phyloP scores from a whole-genome alignment of 2,329 filamentous ascomycete species.

The Nemania abortiva region DNA sequence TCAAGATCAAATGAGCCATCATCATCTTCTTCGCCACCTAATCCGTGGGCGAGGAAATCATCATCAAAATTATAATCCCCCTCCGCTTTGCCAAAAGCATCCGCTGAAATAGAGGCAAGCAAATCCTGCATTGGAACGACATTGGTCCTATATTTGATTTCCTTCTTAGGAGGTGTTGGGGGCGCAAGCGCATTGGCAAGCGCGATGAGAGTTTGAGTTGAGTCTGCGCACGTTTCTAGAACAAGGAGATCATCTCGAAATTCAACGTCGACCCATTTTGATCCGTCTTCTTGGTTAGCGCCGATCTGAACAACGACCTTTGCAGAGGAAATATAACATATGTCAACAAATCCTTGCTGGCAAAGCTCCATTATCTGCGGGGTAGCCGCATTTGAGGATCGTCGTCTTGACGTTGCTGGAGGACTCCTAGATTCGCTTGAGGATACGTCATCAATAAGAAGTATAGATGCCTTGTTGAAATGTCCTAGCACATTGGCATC shows the following conservation, averaged over 20 bases:
- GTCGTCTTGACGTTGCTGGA: conserved; percentile 55
- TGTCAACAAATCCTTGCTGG: conserved; percentile 81
- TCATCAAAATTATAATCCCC: conserved; percentile 73
- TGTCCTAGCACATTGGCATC: conserved; percentile 74
- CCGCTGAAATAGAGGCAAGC: conserved; percentile 88
- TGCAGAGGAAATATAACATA: conserved; percentile 88
- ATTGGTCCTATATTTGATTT: conserved; percentile 87
- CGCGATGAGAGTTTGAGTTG: conserved; percentile 88
- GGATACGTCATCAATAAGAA: conserved; percentile 82
- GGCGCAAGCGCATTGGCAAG: conserved; percentile 84
- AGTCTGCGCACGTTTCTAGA: conserved; percentile 95
- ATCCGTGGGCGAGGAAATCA: conserved; percentile 69
- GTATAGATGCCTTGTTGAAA: conserved; percentile 82
- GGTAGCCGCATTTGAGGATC: conserved; percentile 56
- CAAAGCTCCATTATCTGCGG: conserved; percentile 69
- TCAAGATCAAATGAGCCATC: conserved; percentile 54
- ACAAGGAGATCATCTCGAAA: conserved; percentile 88
- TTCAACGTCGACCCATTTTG: conserved; percentile 81
- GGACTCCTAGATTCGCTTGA: conserved; percentile 55
- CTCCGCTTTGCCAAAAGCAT: conserved; percentile 77
- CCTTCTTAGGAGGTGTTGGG: conserved; percentile 83
- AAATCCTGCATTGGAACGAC: conserved; percentile 89
- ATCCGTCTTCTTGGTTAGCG: conserved; percentile 65
- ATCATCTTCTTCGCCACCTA: conserved; percentile 57
- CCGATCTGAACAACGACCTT: conserved; percentile 73